Percentiles rank a stretch among this genome's conserved stretches.
Evolutionary conservation across 1,139 yeast species (phyloP).

Genomic region (Blastobotrys apis): DNA sequence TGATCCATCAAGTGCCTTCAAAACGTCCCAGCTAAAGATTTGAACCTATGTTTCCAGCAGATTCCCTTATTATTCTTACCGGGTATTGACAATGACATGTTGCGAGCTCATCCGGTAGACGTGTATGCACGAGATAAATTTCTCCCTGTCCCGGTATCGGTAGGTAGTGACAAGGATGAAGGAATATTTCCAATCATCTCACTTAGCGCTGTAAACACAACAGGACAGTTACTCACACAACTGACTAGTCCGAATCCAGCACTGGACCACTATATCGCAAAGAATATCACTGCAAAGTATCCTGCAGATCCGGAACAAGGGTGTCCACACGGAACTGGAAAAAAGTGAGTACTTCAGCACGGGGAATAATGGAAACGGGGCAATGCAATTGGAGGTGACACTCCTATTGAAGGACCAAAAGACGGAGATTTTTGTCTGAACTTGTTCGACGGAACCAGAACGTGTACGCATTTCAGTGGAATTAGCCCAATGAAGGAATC

Average conservation of each 20-base stretch:
- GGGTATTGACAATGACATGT: not conserved
- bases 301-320: not conserved
- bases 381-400: slow-evolving; percentile 20
- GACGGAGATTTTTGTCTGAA: slow-evolving; percentile 14
- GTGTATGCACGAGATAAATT: not conserved
- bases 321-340: not conserved
- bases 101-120: not conserved
- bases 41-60: not conserved
- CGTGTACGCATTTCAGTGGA: slow-evolving; percentile 23
- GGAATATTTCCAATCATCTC: slow-evolving; percentile 4
- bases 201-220: not conserved
- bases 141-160: not conserved
- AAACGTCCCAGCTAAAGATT: not conserved
- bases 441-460: slow-evolving; percentile 5
- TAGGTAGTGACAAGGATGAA: not conserved
- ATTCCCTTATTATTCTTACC: not conserved
- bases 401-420: slow-evolving; percentile 19
- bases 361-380: slow-evolving; percentile 16
- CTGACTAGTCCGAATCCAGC: not conserved
- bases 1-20: slow-evolving; percentile 2
- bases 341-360: not conserved
- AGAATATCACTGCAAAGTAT: not conserved
- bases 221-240: not conserved
- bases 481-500: slow-evolving; percentile 18
- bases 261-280: not conserved